A percentile compares a stretch with the other conserved stretches of the same genome.
These are phyloP conservation scores for Forsythia viridissima DNA, from an alignment of 257 asterid genomes.

Conservation along the genomic window DNA sequence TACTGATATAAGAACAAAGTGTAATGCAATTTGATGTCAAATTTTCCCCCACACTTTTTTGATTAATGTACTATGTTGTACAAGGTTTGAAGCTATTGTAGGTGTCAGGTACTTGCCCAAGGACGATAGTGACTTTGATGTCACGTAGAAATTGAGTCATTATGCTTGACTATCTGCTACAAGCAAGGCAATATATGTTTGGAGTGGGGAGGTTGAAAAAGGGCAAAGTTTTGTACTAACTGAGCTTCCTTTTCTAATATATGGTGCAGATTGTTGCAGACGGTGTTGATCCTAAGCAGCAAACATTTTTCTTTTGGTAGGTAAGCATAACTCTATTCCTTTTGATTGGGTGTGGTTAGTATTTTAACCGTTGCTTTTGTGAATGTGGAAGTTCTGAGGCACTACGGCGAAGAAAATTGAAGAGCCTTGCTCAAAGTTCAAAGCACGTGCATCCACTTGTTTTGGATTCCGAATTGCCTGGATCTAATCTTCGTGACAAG, in stretches of 20 bases:
- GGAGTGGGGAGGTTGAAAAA: constrained; percentile 7
- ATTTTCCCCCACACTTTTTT: neutral
- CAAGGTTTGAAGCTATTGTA: neutral
- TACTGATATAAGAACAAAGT: constrained; percentile 7
- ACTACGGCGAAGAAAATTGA: constrained; percentile 49
- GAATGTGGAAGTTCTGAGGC: constrained; percentile 57
- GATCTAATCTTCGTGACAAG: constrained; percentile 53
- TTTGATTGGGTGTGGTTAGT: constrained; percentile 20
- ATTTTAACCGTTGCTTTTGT: constrained; percentile 18
- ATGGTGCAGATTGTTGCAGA: constrained; percentile 71
- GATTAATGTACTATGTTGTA: neutral
- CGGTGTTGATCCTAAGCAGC: constrained; percentile 90
- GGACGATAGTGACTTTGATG: neutral
- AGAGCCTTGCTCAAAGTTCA: constrained; percentile 47
- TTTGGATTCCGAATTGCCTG: constrained; percentile 59
- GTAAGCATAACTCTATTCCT: neutral
- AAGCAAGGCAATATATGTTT: constrained; percentile 3
- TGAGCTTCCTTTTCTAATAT: constrained; percentile 14
- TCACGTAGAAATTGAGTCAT: constrained; percentile 4
- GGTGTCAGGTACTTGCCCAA: constrained; percentile 4
- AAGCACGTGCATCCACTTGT: constrained; percentile 74
- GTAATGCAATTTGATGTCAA: neutral
- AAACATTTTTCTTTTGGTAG: constrained; percentile 83
- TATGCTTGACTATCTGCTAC: neutral
- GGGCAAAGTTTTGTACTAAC: constrained; percentile 14